Evolutionary conservation across 2,329 filamentous ascomycete species (phyloP).

Genomic region (Acrodontium crateriforme): DNA sequence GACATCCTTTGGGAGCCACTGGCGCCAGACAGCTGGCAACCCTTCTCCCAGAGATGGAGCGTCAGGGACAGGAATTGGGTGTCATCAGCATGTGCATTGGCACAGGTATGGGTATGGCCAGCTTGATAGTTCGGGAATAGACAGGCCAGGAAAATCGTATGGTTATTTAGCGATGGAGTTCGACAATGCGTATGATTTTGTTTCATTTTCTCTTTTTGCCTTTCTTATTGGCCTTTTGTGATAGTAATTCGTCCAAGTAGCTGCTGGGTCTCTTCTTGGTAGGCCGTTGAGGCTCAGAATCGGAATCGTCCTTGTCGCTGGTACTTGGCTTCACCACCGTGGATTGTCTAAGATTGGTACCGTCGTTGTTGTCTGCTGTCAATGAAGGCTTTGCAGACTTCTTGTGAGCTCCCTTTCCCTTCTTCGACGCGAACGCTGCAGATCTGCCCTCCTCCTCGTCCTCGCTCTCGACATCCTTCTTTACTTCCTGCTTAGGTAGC

Average conservation of each 20-base stretch:
- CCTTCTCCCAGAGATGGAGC: constrained; percentile 53
- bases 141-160: constrained; percentile 1
- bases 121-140: constrained; percentile 36
- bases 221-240: constrained; percentile 37
- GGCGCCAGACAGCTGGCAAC: constrained; percentile 70
- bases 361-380: too few relatives aligned
- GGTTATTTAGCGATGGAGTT: neutral
- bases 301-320: too few relatives aligned
- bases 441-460: constrained; percentile 18
- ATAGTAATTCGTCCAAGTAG: constrained; percentile 42
- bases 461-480: constrained; percentile 19
- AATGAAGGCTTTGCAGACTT: too few relatives aligned
- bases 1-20: constrained; percentile 81
- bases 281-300: too few relatives aligned
- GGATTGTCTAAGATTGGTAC: too few relatives aligned
- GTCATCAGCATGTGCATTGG: constrained; percentile 77
- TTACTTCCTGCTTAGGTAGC: constrained; percentile 4
- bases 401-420: constrained; percentile 4
- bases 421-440: constrained; percentile 9
- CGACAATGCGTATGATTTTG: neutral
- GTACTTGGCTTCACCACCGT: too few relatives aligned
- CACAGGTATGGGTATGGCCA: constrained; percentile 40
- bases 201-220: constrained; percentile 25
- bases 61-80: constrained; percentile 58
- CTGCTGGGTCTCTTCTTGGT: constrained; percentile 31